A percentile compares a stretch with the other conserved stretches of the same genome.
Evolutionary conservation across 2,329 filamentous ascomycete species (phyloP).

Genomic region (Furcasterigmium furcatum): DNA sequence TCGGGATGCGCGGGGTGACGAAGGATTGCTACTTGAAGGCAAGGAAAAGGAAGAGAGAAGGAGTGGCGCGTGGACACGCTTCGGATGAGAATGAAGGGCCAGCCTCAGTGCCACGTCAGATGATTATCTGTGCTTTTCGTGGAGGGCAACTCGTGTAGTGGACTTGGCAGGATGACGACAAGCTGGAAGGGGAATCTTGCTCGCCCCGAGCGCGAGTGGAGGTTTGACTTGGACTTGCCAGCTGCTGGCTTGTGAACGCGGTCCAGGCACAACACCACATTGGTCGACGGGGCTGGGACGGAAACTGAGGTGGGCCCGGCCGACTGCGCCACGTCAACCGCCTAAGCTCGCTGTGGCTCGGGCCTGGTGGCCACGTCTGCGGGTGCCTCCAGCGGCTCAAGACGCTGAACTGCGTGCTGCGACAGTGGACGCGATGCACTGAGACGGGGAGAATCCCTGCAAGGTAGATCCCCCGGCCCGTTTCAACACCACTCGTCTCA

Average conservation of each 20-base stretch:
- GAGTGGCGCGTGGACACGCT: conserved; percentile 2
- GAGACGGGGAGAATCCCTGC: too few relatives aligned
- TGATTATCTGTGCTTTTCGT: conserved; percentile 7
- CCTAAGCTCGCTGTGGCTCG: conserved; percentile 14
- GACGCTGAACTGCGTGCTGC: too few relatives aligned
- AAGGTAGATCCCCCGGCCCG: too few relatives aligned
- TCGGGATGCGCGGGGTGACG: background rate
- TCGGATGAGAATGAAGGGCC: conserved; percentile 4
- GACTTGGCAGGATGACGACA: too few relatives aligned
- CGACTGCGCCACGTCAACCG: conserved; percentile 10
- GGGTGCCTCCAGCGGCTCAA: background rate
- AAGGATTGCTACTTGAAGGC: background rate
- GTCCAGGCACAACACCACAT: conserved; percentile 10
- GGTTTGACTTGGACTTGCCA: conserved; percentile 5
- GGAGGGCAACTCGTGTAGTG: background rate
- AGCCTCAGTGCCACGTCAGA: conserved; percentile 3
- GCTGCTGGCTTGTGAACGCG: conserved; percentile 5
- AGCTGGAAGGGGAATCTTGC: background rate
- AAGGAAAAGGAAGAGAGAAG: conserved; percentile 1
- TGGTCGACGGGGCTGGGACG: conserved; percentile 10
- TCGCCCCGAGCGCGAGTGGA: conserved; percentile 5
- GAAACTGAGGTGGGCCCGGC: conserved; percentile 3
- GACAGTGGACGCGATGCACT: too few relatives aligned
- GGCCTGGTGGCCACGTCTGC: background rate
- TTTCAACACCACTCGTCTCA: too few relatives aligned